Evolutionary conservation across 164 flowering plant species (phyloP).

Genomic region (Berberis thunbergii): DNA sequence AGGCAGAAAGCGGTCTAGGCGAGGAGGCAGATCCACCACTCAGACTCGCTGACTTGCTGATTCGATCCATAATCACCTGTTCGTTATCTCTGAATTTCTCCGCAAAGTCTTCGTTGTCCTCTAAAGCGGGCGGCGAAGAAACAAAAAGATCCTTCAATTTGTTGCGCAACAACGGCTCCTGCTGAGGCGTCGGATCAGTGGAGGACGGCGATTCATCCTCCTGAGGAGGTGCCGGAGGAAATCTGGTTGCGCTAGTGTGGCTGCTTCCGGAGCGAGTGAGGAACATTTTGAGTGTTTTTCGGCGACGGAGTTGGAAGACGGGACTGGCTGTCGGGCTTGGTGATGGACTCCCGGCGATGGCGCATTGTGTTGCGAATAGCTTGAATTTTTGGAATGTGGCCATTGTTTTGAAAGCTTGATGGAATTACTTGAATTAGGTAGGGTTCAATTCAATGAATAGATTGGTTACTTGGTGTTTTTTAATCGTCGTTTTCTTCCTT

Average conservation of each 20-base stretch:
- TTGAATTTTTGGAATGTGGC: constrained; percentile 77
- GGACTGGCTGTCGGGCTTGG: constrained; percentile 69
- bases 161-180: constrained; percentile 19
- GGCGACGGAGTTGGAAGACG: constrained; percentile 69
- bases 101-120: constrained; percentile 1
- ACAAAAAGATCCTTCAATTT: constrained; percentile 74
- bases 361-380: constrained; percentile 71
- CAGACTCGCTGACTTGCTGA: constrained; percentile 4
- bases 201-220: constrained; percentile 9
- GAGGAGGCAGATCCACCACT: constrained; percentile 10
- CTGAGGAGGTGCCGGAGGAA: not conserved
- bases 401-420: constrained; percentile 15
- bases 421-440: no score
- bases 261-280: constrained; percentile 30
- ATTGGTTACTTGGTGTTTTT: no score
- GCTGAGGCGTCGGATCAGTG: constrained; percentile 11
- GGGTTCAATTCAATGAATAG: no score
- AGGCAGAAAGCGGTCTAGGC: constrained; percentile 32
- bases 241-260: constrained; percentile 4
- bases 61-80: not conserved
- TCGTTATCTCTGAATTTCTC: constrained; percentile 5
- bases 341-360: constrained; percentile 48
- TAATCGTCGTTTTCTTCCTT: no score
- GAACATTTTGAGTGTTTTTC: constrained; percentile 65
- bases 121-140: constrained; percentile 40